These are phyloP conservation scores for Rhizoclosmatium globosum DNA, from an alignment of 192 early-diverging fungal genomes.

Conservation along the genomic window DNA sequence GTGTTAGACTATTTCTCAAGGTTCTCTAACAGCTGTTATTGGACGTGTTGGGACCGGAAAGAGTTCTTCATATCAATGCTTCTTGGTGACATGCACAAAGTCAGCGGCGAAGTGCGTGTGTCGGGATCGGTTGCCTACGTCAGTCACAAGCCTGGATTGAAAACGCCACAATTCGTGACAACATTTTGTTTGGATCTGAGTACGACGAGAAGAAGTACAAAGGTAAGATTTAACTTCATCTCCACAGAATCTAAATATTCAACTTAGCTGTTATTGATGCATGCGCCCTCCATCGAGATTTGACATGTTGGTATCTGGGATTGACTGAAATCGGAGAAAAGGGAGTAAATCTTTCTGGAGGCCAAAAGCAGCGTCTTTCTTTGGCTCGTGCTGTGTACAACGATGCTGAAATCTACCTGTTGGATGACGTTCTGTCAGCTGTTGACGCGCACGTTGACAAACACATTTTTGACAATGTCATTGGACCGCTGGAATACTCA, in stretches of 20 bases:
- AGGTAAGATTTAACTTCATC: slow-evolving; percentile 51
- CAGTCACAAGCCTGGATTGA: too few relatives aligned
- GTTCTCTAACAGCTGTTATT: slow-evolving; percentile 72
- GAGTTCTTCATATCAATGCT: slow-evolving; percentile 77
- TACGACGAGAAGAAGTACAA: slow-evolving; percentile 74
- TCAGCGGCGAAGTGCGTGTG: slow-evolving; percentile 57
- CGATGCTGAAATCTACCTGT: slow-evolving; percentile 69
- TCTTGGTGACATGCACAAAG: slow-evolving; percentile 74
- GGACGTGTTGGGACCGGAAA: too few relatives aligned
- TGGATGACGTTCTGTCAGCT: slow-evolving; percentile 49
- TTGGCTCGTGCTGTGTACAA: slow-evolving; percentile 71
- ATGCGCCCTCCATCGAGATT: slow-evolving; percentile 48
- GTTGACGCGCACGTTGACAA: too few relatives aligned
- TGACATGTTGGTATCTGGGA: slow-evolving; percentile 43
- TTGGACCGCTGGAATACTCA: slow-evolving; percentile 77
- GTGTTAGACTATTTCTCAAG: slow-evolving; percentile 39
- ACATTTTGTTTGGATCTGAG: too few relatives aligned
- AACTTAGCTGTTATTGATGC: slow-evolving; percentile 50
- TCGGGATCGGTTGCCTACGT: slow-evolving; percentile 73
- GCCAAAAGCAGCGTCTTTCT: too few relatives aligned
- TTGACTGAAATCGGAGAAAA: slow-evolving; percentile 49
- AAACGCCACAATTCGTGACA: too few relatives aligned
- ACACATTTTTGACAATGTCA: too few relatives aligned
- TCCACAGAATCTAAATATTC: not conserved
- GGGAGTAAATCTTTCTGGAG: too few relatives aligned